These are phyloP conservation scores for Saturnispora sanitii DNA, from an alignment of 805 yeast species.

Conservation along the genomic window DNA sequence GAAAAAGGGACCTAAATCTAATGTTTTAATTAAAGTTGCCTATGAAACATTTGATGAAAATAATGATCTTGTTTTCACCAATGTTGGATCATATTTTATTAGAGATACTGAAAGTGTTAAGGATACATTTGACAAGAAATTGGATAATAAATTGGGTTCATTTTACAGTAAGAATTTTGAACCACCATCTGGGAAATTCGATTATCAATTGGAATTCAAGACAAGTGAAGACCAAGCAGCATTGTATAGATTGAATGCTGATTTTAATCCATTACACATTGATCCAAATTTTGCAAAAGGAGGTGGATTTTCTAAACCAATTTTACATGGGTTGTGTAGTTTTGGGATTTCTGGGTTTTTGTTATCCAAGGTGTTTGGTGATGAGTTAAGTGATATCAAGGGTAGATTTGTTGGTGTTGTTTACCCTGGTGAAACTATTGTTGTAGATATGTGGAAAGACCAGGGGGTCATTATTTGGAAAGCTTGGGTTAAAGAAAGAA, in stretches of 20 bases:
- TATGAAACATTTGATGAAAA: constrained; percentile 56
- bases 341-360: constrained; percentile 76
- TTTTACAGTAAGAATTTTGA: constrained; percentile 56
- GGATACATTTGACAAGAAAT: constrained; percentile 33
- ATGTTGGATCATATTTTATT: constrained; percentile 77
- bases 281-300: constrained; percentile 86
- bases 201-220: constrained; percentile 46
- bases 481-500: constrained; percentile 65
- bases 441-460: constrained; percentile 75
- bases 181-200: constrained; percentile 49
- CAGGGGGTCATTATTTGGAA: constrained; percentile 66
- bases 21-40: constrained; percentile 69
- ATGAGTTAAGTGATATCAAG: constrained; percentile 67
- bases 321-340: constrained; percentile 85
- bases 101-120: constrained; percentile 59
- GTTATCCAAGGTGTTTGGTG: constrained; percentile 69
- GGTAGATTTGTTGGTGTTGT: constrained; percentile 86
- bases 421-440: constrained; percentile 87
- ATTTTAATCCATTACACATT: constrained; percentile 89
- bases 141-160: constrained; percentile 28
- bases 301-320: constrained; percentile 78
- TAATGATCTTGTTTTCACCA: constrained; percentile 62
- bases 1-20: constrained; percentile 42
- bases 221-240: constrained; percentile 75
- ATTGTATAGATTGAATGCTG: constrained; percentile 84